Evolutionary conservation across 257 asterid genomes (phyloP), one percentile per base, ranked within the genome.

Genomic region (Fraxinus pennsylvanica): DNA sequence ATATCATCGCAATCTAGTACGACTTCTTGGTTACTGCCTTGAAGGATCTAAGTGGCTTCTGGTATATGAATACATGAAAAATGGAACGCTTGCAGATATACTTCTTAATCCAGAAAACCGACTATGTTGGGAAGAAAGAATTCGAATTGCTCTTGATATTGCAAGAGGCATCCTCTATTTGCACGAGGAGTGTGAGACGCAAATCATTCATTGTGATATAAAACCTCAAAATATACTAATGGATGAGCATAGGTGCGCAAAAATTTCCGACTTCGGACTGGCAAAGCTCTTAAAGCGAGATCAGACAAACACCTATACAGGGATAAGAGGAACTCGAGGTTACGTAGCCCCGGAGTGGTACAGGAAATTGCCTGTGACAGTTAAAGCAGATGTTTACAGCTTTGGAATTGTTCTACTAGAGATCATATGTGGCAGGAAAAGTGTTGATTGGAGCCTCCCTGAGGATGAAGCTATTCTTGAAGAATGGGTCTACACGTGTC

Each of bases 281-380:
- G 87, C 94, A 12, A 91, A 91, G 83, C 92, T 86, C 32, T 47
- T 87, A 6, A 89, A 82, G 38, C 81, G 81, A 13, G 92, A 86
- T 6, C 92, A 89, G 78, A 84, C 87, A 0, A 86, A 82, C 27
- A 90, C 91, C 22, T 63, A 67, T 9, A 90, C 91, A 0, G 85
- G 77, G 21, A 77, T 84, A 5, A 80, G 93, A 83, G 96, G 92
- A 1, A 89, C 90, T 0, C 85, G 27, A 22, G 93, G 89, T 0
- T 88, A 85, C 21, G 89, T 82, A 0, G 92, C 92, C 6, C 95
- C 92, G 0, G 91, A 88, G 65, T 90, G 92, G 91, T 81, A 85
- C 69, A 76, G 36, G 29, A 86, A 77, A 1, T 80, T 76, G 79
- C 81, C 90, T 1, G 82, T 88, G 10, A 87, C 92, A 0, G 89